Evolutionary conservation across 2,329 filamentous ascomycete genomes (phyloP), one percentile per base, ranked within the genome.

Genomic region (Xylaria arbuscula): DNA sequence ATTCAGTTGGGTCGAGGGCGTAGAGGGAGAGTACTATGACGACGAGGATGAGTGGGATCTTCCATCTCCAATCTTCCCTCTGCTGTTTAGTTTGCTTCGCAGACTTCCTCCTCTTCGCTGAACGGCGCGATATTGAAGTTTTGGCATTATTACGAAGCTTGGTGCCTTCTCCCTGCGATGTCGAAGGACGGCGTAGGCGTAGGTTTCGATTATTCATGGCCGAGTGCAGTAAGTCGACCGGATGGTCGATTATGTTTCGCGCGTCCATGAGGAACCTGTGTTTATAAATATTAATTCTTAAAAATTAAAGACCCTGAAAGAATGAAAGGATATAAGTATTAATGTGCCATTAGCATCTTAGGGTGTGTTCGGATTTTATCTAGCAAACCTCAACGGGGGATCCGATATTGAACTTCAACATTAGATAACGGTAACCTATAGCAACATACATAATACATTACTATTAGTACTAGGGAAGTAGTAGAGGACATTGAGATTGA

Each of bases 1-100:
- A 86, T 38, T 86, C 81, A 38, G 84, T 86, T 1, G 91, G 91
- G 72, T 90, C 88, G 72, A 89, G 77, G 65, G 85, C 83, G 78
- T 92, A 93, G 53, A 86, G 80, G 42, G 81, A 80, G 56, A 90
- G 77, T 72, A 90, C 79, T 67, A 86, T 74, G 28, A 85, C 70
- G 62, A 88, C 77, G 59, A 91, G 79, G 50, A 89, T 74, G 48
- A 93, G 82, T 17, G 91, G 91, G 8, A 77, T 71, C 11, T 75
- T 72, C 78, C 80, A 83, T 45, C 78, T 78, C 45, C 64, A 70
- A 13, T 19, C 36, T 15, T 50, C 54, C 38, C 53, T 32, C 11
- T 45, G 51, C 11, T 22, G 45, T 9, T 10, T 13, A 19, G 50
- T 36, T 32, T 36, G 48, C 42, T 36, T 61, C 8, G n/a, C 1